phyloP scores from a whole-genome alignment of 1,284 basidiomycete species.

The Irpex sp. region DNA sequence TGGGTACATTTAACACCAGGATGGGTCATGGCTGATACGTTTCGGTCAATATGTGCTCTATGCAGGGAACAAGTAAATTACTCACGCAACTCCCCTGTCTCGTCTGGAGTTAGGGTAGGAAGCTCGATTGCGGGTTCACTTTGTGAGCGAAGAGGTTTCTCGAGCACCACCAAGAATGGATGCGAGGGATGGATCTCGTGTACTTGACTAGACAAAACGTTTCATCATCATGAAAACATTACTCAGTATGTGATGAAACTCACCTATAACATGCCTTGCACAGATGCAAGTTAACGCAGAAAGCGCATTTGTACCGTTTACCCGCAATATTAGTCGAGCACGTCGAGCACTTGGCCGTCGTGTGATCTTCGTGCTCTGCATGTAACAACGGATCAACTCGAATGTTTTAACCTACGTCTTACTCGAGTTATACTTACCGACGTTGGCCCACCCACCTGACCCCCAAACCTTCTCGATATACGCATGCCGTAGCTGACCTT shows the following conservation, averaged over 20 bases:
- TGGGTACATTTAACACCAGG: conserved; percentile 72
- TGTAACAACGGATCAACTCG: neutral
- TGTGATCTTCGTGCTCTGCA: conserved; percentile 68
- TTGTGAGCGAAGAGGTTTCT: conserved; percentile 24
- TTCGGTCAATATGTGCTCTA: neutral
- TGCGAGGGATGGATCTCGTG: conserved; percentile 88
- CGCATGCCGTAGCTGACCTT: conserved; percentile 75
- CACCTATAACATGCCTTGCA: conserved; percentile 82
- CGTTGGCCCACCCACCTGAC: conserved; percentile 76
- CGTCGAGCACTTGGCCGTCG: conserved; percentile 68
- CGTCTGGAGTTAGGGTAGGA: conserved; percentile 26
- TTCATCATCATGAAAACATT: neutral
- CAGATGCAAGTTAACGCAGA: conserved; percentile 75
- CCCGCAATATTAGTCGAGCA: conserved; percentile 60
- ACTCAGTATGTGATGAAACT: conserved; percentile 8
- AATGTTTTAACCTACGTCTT: neutral
- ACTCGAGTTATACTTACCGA: conserved; percentile 53
- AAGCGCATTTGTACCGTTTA: conserved; percentile 81
- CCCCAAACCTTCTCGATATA: conserved; percentile 86
- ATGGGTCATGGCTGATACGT: conserved; percentile 38
- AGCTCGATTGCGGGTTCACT: conserved; percentile 36
- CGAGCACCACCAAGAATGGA: conserved; percentile 68
- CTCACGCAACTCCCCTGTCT: conserved; percentile 62
- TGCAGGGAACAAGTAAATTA: conserved; percentile 9
- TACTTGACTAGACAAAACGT: conserved; percentile 50